Evolutionary conservation across 1,284 basidiomycete species (phyloP).

Genomic region (Leccinum fallax): DNA sequence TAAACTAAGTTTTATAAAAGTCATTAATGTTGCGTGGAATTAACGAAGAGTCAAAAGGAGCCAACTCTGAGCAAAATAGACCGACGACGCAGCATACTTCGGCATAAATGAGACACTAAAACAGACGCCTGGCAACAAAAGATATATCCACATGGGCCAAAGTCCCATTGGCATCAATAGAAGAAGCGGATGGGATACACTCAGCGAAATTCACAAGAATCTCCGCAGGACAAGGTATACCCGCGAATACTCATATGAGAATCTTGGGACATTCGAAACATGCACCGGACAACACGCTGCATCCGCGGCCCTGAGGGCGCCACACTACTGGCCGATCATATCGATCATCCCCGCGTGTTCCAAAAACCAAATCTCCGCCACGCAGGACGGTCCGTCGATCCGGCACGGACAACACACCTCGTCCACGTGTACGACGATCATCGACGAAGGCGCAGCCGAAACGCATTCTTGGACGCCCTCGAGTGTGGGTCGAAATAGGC

Average conservation of each 20-base stretch:
- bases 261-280: not conserved
- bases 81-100: not conserved
- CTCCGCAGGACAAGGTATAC: not conserved
- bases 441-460: slow-evolving; percentile 55
- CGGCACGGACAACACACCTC: not conserved
- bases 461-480: slow-evolving; percentile 74
- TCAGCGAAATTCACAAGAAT: not conserved
- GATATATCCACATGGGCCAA: not conserved
- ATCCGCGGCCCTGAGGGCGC: not conserved
- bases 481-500: slow-evolving; percentile 68
- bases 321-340: not conserved
- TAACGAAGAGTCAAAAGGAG: not conserved
- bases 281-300: not conserved
- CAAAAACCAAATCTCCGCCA: slow-evolving; percentile 1
- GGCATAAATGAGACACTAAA: not conserved
- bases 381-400: not conserved
- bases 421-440: slow-evolving; percentile 15
- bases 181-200: not conserved
- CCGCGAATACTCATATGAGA: not conserved
- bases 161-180: not conserved
- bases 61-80: not conserved
- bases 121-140: not conserved
- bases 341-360: not conserved
- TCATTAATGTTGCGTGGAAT: not conserved
- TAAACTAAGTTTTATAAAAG: no score